Evolutionary conservation across 495 filamentous ascomycete species (phyloP).

Genomic region (Penicillium macrosclerotiorum): DNA sequence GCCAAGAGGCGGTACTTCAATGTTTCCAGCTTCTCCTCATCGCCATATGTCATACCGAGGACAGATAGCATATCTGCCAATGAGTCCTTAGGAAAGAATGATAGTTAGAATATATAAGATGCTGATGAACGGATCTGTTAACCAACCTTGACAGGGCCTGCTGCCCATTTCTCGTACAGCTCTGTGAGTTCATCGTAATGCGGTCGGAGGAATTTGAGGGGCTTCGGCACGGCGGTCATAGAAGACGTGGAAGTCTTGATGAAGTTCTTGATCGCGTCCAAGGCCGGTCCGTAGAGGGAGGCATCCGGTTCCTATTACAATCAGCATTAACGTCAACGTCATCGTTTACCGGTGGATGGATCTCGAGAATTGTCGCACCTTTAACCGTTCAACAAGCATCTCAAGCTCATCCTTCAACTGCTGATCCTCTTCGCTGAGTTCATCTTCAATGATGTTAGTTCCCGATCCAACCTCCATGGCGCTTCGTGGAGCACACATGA

Average conservation of each 20-base stretch:
- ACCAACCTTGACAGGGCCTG: conserved; percentile 74
- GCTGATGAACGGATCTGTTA: neutral
- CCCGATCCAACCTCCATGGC: conserved; percentile 7
- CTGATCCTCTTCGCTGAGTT: conserved; percentile 96
- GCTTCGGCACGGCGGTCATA: conserved; percentile 98
- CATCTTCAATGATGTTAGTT: conserved; percentile 51
- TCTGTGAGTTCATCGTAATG: conserved; percentile 86
- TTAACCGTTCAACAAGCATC: conserved; percentile 94
- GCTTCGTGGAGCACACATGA: conserved; percentile 7
- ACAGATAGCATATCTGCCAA: conserved; percentile 95
- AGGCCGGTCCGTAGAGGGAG: conserved; percentile 82
- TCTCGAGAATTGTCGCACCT: conserved; percentile 52
- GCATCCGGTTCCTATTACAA: conserved; percentile 73
- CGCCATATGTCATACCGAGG: conserved; percentile 97
- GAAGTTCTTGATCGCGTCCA: conserved; percentile 93
- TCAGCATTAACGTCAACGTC: conserved; percentile 26
- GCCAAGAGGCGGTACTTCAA: conserved; percentile 91
- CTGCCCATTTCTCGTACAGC: conserved; percentile 84
- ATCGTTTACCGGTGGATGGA: conserved; percentile 7
- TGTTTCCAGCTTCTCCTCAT: conserved; percentile 92
- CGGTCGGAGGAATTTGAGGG: conserved; percentile 94
- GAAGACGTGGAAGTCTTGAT: conserved; percentile 99
- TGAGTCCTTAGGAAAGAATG: conserved; percentile 51
- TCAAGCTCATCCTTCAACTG: conserved; percentile 97
- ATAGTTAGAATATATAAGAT: neutral